Evolutionary conservation across 2,329 filamentous ascomycete genomes (phyloP), one percentile per base, ranked within the genome.

Genomic region (Pyrenophora seminiperda): DNA sequence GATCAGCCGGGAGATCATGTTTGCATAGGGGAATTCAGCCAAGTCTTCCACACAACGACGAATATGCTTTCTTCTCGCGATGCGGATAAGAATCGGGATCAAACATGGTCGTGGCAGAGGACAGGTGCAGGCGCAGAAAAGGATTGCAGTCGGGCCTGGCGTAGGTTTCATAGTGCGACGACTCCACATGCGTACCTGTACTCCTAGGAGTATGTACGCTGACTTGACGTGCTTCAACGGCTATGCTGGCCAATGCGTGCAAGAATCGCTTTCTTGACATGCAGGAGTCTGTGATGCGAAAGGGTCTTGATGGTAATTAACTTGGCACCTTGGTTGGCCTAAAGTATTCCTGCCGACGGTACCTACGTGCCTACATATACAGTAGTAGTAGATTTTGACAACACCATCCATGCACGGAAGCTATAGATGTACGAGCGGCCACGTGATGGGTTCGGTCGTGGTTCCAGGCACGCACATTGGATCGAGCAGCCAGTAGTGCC

Each of bases 151-250:
- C 18, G 9, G 34, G 42, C 20, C 5, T 2, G n/a, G 22, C 32
- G 17, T 34, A 20, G 17, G 27, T 30, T 5, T 10, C 7, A 43
- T 49, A 45, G 50, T 53, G 50, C 44, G 41, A 53, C 50, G 36
- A 43, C 33, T 48, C 45, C 39, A 49, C 42, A 51, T 38, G 37
- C 15, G 22, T 40, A 37, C 40, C 13, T 27, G 31, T 27, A n/a
- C n/a, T n/a, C n/a, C n/a, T n/a, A n/a, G n/a, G n/a, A n/a, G n/a
- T n/a, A n/a, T n/a, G n/a, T n/a, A 20, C 13, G 30, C n/a, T 29
- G 33, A 24, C n/a, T 10, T 24, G 32, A 33, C 32, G 19, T 10
- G 14, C 18, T 41, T 5, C 19, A 34, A 33, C 43, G 38, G 37
- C 40, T 44, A 32, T 48, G 37, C 32, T 20, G 7, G 24, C 22